Base-by-base conservation (phyloP, 352 stramenopile genomes). In the Globisporangium spinosum region DNA sequence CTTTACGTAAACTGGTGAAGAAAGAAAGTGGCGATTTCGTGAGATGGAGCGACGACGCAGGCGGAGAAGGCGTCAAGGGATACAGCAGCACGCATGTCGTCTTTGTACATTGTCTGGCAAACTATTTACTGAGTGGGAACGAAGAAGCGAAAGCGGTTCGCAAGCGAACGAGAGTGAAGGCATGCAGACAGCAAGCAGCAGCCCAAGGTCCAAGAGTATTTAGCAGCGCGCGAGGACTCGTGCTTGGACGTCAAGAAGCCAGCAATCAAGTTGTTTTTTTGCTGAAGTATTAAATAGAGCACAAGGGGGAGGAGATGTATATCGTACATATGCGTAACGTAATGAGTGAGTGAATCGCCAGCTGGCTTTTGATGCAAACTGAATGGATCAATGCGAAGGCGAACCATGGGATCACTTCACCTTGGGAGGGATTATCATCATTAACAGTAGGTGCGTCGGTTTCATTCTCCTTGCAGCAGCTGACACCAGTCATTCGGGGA, bases 1-100 rank as follows among this genome's bases (percentile, higher is more conserved):
- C 63, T 91, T 93, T 69, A 93, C 85, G n/a, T 93, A 92, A 74
- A 58, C 32, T 7, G 8, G 7, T 49, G 32, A n/a, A 32, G 56
- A 62, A n/a, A 49, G 20, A 15, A 45, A 15, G 6, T 62, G 56
- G 32, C 32, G 56, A 49, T 45, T 51, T 51, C 43, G 43, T 51
- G 5, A 20, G 22, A 51, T 51, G 43, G 12, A 17, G 23, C 15
- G 51, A 35, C 13, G 22, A 17, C 38, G 13, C 23, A 20, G 22
- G 35, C 49, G 32, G 23, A 25, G 23, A 29, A 29, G 35, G 15
- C 22, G 25, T 23, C 22, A 29, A 58, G 55, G 13, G 47, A 64
- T 32, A 49, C 32, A 29, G 10, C 20, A 35, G 22, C 56, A 22
- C 20, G 20, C 32, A 47, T 62, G 32, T n/a, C 47, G 56, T 62